Evolutionary conservation across 78 protist genomes (phyloP), one percentile per base, ranked within the genome.

Genomic region (Goniomonas avonlea): DNA sequence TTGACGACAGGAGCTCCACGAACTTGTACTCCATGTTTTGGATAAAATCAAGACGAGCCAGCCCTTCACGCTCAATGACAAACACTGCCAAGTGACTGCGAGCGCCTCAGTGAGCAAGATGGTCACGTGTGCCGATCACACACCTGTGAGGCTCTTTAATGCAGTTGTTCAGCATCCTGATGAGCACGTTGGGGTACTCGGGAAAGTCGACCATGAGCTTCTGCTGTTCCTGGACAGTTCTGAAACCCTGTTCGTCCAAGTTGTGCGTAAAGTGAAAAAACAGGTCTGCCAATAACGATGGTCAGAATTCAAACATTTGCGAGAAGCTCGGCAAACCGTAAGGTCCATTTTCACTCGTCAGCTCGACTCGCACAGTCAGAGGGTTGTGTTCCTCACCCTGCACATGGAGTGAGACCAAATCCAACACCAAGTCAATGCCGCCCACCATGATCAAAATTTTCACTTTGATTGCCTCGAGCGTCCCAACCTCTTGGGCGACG

Each of bases 21-120:
- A 65, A 83, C 69, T 83, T 83, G 87, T 70, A 83, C 43, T 50
- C 82, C 77, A 76, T 66, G 58, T 68, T 77, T 50, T 83, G 87
- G 29, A 83, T 65, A 38, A 83, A 65, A 23, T 77, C 82, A 20
- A 77, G 60, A 27, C 73, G 58, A 7, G 75, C 74, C 0, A 27
- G 75, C 2, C 82, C 82, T 35, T 47, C 82, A 9, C 61, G 40
- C 48, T 40, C 39, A 3, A 78, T 31, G 32, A 66, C 63, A 40
- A 65, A 37, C 38, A 78, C 77, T 1, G 76, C 74, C 8, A 78
- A 76, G 68, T 63, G 68, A 15, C 75, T 68, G 9, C 61, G 61
- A n/a, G 34, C n/a, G 63, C 20, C 35, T 17, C 35, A 56, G 63
- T n/a, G 63, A 11, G 63, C 63, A 11, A 11, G 63, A 25, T 11